Evolutionary conservation across 1,284 basidiomycete genomes (phyloP).

Genomic region (Ceratobasidium sp.): DNA sequence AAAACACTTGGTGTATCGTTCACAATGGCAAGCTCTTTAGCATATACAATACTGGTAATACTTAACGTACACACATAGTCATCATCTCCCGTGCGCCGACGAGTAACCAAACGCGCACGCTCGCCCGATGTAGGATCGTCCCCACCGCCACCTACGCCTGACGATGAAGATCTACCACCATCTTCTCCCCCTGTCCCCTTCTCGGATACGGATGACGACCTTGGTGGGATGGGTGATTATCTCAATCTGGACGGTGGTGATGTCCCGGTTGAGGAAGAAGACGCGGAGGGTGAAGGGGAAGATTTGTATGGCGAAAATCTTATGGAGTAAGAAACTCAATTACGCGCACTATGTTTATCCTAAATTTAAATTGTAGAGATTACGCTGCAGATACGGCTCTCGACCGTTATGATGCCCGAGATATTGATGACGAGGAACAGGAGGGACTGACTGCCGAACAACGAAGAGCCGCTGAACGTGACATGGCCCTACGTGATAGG

Average conservation of each 20-base stretch:
- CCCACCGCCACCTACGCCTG: constrained; percentile 35
- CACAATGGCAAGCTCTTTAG: constrained; percentile 27
- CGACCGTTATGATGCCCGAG: constrained; percentile 89
- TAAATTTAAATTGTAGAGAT: constrained; percentile 72
- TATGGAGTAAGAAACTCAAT: constrained; percentile 72
- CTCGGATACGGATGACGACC: constrained; percentile 89
- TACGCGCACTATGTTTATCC: neutral
- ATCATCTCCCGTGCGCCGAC: constrained; percentile 41
- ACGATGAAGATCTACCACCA: constrained; percentile 72
- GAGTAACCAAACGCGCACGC: constrained; percentile 47
- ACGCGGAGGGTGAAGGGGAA: constrained; percentile 89
- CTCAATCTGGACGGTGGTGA: constrained; percentile 68
- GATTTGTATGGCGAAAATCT: constrained; percentile 89
- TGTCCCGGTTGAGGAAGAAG: constrained; percentile 77
- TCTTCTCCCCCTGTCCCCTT: constrained; percentile 87
- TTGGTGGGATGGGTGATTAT: constrained; percentile 77
- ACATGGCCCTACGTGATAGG: constrained; percentile 91
- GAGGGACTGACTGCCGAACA: constrained; percentile 79
- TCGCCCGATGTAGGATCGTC: constrained; percentile 44
- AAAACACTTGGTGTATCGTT: neutral
- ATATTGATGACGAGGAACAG: constrained; percentile 82
- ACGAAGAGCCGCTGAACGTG: constrained; percentile 86
- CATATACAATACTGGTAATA: neutral
- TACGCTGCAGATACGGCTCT: constrained; percentile 86
- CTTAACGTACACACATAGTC: neutral